Conservation (phyloP, 495 filamentous ascomycete species). For the Halenospora varia region DNA sequence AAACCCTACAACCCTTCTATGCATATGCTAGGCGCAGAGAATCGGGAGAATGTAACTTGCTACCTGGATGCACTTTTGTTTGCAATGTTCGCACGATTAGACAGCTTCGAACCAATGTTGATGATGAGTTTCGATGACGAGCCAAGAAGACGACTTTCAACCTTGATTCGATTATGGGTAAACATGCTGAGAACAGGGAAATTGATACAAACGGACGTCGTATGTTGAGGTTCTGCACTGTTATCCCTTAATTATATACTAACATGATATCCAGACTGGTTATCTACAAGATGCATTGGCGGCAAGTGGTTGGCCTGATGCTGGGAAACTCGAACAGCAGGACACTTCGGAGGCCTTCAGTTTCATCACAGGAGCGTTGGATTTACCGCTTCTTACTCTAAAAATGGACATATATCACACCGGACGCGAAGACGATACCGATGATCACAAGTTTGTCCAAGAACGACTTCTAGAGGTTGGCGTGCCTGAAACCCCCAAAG, state of each 20-base stretch:
- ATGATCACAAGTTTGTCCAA: slow-evolving; percentile 92
- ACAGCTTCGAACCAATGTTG: slow-evolving; percentile 88
- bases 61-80: slow-evolving; percentile 91
- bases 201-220: slow-evolving; percentile 81
- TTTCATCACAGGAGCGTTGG: slow-evolving; percentile 85
- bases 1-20: slow-evolving; percentile 62
- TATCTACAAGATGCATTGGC: slow-evolving; percentile 77
- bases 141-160: slow-evolving; percentile 65
- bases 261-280: slow-evolving; percentile 58
- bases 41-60: slow-evolving; percentile 81
- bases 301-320: slow-evolving; percentile 90
- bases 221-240: slow-evolving; percentile 36
- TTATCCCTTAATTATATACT: background rate
- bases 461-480: slow-evolving; percentile 91
- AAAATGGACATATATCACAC: slow-evolving; percentile 95
- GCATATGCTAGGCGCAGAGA: slow-evolving; percentile 80
- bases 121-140: slow-evolving; percentile 67
- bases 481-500: slow-evolving; percentile 57
- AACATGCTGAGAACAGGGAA: slow-evolving; percentile 84
- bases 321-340: slow-evolving; percentile 71
- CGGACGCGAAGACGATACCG: slow-evolving; percentile 72
- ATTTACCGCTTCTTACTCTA: slow-evolving; percentile 82
- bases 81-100: slow-evolving; percentile 89
- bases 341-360: slow-evolving; percentile 94
- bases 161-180: slow-evolving; percentile 81